These are phyloP conservation scores for Heimioporus sp. DNA, from an alignment of 768 basidiomycete genomes.

Conservation along the genomic window DNA sequence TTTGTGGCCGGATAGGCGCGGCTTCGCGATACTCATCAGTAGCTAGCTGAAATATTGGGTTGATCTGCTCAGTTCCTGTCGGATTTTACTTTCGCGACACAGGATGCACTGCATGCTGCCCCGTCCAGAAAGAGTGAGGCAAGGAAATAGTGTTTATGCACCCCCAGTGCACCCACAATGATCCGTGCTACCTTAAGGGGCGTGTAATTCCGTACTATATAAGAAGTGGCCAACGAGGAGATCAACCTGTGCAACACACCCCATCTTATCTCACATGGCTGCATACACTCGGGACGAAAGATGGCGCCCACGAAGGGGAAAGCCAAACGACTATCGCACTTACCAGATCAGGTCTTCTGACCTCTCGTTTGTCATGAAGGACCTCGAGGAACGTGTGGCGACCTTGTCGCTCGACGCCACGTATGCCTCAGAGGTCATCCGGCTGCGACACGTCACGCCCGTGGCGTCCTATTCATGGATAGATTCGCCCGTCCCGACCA, in stretches of 20 bases:
- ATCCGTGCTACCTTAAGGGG: slow-evolving; percentile 10
- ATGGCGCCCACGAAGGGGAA: slow-evolving; percentile 16
- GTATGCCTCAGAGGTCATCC: slow-evolving; percentile 23
- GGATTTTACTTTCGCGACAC: too few relatives aligned
- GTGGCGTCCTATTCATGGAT: slow-evolving; percentile 58
- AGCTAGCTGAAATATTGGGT: too few relatives aligned
- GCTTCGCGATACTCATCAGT: too few relatives aligned
- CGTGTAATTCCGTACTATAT: not conserved
- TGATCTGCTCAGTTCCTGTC: too few relatives aligned
- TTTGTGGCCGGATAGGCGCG: too few relatives aligned
- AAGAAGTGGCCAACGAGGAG: not conserved
- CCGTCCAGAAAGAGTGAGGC: not conserved
- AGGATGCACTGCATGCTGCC: too few relatives aligned
- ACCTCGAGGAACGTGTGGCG: slow-evolving; percentile 13
- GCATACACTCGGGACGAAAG: slow-evolving; percentile 6
- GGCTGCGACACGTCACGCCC: slow-evolving; percentile 39
- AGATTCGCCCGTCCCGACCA: slow-evolving; percentile 41
- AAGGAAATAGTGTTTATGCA: not conserved
- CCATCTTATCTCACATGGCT: slow-evolving; percentile 14
- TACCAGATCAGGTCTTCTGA: not conserved
- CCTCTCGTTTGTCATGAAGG: slow-evolving; percentile 18
- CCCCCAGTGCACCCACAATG: not conserved
- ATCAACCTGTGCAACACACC: not conserved
- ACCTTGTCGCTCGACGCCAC: slow-evolving; percentile 14
- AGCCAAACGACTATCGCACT: slow-evolving; percentile 1